Percentiles rank a stretch among this genome's conserved stretches.
Evolutionary conservation across 495 filamentous ascomycete species (phyloP).

Genomic region (Tirmania nivea): DNA sequence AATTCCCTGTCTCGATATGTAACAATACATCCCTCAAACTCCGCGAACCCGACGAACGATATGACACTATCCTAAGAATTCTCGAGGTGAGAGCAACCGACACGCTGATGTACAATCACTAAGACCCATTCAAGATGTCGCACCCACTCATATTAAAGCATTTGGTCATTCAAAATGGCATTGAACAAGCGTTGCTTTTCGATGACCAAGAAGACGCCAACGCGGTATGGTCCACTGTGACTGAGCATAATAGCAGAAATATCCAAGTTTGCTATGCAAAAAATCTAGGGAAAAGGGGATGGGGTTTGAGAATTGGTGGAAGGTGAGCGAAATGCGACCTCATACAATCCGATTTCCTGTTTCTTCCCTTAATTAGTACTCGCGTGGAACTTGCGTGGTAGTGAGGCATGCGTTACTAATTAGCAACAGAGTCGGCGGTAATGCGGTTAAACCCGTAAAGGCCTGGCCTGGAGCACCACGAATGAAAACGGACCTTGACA

Average conservation of each 20-base stretch:
- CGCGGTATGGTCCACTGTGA: constrained; percentile 23
- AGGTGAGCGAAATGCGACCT: constrained; percentile 5
- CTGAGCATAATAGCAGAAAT: constrained; percentile 48
- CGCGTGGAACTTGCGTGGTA: too few species aligned
- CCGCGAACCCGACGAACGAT: constrained; percentile 48
- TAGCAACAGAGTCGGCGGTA: constrained; percentile 31
- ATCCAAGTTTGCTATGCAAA: constrained; percentile 50
- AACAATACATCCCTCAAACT: constrained; percentile 35
- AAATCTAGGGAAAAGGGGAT: constrained; percentile 32
- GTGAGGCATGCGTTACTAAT: not conserved
- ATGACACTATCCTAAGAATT: constrained; percentile 55
- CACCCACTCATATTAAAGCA: constrained; percentile 55
- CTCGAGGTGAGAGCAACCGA: constrained; percentile 31
- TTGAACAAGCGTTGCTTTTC: constrained; percentile 72
- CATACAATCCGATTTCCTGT: not conserved
- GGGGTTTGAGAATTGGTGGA: constrained; percentile 31
- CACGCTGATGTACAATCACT: not conserved
- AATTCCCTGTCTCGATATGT: constrained; percentile 44
- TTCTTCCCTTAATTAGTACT: not conserved
- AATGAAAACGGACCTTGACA: constrained; percentile 60
- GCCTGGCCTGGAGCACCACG: constrained; percentile 27
- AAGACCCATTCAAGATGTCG: constrained; percentile 36
- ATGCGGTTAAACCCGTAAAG: constrained; percentile 33
- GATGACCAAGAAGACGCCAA: constrained; percentile 41
- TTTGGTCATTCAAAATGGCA: constrained; percentile 57